Conservation (phyloP, 148 eudicot genomes). For the Gaultheria prostrata region DNA sequence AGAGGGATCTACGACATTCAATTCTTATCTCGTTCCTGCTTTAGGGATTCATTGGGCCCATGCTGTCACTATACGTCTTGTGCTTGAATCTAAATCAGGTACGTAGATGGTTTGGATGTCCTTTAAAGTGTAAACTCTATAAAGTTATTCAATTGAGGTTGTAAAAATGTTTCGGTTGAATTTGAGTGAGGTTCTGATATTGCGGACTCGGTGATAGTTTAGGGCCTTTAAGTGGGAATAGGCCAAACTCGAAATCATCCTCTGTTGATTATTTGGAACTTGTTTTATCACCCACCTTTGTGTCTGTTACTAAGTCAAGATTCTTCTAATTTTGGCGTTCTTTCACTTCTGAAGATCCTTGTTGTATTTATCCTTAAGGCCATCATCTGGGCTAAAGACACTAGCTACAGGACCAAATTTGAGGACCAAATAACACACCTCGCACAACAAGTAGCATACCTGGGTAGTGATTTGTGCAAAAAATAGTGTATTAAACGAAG, state of each 20-base stretch:
- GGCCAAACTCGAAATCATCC: neutral
- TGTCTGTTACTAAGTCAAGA: neutral
- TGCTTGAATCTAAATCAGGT: constrained; percentile 83
- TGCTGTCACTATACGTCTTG: constrained; percentile 84
- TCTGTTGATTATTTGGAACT: neutral
- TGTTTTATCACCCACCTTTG: neutral
- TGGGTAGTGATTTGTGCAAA: neutral
- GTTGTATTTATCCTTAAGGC: neutral
- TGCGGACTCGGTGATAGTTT: neutral
- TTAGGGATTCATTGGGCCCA: constrained; percentile 89
- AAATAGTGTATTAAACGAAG: neutral
- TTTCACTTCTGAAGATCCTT: neutral
- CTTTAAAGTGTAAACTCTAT: neutral
- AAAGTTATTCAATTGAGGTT: neutral
- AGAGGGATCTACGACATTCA: constrained; percentile 35
- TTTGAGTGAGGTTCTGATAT: too few species aligned
- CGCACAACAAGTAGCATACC: neutral
- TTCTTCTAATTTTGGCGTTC: neutral
- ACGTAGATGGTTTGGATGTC: constrained; percentile 8
- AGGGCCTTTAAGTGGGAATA: neutral
- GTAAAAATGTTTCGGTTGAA: neutral
- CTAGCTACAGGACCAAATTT: neutral
- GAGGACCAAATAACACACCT: neutral
- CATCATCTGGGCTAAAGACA: neutral
- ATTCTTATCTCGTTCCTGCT: constrained; percentile 83